These are phyloP conservation scores for Laetiporus sulphureus DNA, from an alignment of 1,284 basidiomycete genomes.

Conservation along the genomic window DNA sequence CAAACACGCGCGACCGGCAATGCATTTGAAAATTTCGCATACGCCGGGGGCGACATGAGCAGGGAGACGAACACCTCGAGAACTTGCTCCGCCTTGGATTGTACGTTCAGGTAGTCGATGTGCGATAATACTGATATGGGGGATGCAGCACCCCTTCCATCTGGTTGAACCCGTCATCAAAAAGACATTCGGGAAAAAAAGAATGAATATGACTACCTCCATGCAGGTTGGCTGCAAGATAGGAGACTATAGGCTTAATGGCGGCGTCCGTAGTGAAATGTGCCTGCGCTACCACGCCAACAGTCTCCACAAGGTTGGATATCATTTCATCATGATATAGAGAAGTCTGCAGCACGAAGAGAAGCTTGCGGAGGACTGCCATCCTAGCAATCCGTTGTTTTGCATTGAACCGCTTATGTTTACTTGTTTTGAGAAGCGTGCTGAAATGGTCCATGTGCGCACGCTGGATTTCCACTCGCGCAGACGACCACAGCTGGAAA, in stretches of 20 bases:
- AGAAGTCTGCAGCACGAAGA: conserved; percentile 76
- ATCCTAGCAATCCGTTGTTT: conserved; percentile 65
- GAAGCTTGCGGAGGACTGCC: conserved; percentile 66
- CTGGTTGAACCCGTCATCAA: no score
- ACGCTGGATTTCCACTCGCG: conserved; percentile 62
- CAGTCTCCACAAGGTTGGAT: conserved; percentile 50
- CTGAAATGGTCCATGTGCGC: conserved; percentile 79
- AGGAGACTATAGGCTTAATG: conserved; percentile 83
- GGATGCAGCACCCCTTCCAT: conserved; percentile 33
- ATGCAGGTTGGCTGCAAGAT: conserved; percentile 78
- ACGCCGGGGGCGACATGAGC: conserved; percentile 44
- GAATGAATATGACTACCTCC: conserved; percentile 33
- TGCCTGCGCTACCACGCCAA: conserved; percentile 50
- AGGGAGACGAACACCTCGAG: conserved; percentile 53
- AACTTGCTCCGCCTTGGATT: conserved; percentile 57
- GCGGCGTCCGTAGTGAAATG: conserved; percentile 64
- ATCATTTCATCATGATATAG: conserved; percentile 60
- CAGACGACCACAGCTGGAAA: conserved; percentile 84
- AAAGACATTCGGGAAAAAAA: conserved; percentile 2
- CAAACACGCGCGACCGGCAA: conserved; percentile 71
- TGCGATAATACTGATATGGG: conserved; percentile 50
- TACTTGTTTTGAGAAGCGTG: conserved; percentile 65
- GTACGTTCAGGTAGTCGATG: conserved; percentile 39
- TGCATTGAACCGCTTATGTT: conserved; percentile 69
- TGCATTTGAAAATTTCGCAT: conserved; percentile 56